Evolutionary conservation across 345 rosid genomes (phyloP).

Genomic region (Eucalyptus curtisii): DNA sequence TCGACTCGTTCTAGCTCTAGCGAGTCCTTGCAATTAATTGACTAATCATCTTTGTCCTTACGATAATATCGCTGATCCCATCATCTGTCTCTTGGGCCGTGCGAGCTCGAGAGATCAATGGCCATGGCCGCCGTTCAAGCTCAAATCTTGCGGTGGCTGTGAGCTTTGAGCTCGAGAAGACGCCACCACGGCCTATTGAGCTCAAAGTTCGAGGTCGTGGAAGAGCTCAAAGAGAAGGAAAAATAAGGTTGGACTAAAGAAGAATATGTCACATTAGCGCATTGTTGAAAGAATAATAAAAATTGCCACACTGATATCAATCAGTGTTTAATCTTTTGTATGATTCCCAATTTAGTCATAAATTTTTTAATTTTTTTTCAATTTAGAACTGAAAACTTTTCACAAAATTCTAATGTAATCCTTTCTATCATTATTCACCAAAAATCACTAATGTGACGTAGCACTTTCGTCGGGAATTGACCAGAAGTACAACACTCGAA

Average conservation of each 20-base stretch:
- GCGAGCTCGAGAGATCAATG: not conserved
- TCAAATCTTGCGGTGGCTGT: not conserved
- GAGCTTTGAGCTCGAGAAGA: not conserved
- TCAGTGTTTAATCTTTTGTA: not conserved
- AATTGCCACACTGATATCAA: not conserved
- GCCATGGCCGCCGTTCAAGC: not conserved
- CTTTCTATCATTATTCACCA: not conserved
- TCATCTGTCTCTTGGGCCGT: not conserved
- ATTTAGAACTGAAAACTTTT: rapidly evolving
- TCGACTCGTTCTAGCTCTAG: no score
- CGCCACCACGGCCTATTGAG: not conserved
- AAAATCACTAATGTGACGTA: not conserved
- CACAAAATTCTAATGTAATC: not conserved
- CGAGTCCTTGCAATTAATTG: no score
- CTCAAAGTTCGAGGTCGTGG: not conserved
- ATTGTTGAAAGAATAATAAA: not conserved
- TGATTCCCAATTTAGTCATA: not conserved
- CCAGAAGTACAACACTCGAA: rapidly evolving
- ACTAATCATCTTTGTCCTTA: no score
- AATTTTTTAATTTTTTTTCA: not conserved
- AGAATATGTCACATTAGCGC: not conserved
- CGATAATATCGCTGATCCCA: not conserved
- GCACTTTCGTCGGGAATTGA: not conserved
- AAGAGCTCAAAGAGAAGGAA: not conserved
- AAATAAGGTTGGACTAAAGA: not conserved